phyloP scores from a whole-genome alignment of 2,329 filamentous ascomycete genomes.

The Pseudogymnoascus sp. region DNA sequence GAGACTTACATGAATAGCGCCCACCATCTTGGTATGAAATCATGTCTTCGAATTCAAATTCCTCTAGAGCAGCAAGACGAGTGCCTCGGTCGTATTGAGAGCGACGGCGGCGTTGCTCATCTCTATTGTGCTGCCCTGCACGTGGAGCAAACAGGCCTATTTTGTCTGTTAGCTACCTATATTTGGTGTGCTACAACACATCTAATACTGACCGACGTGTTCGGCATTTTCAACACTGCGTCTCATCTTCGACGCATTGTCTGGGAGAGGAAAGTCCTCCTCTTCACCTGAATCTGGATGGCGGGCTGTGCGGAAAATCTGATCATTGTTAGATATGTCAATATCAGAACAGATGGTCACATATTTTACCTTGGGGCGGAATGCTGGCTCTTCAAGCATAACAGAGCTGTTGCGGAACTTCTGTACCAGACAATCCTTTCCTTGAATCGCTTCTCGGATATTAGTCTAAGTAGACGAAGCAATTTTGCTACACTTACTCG shows the following conservation, averaged over 20 bases:
- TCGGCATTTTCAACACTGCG: slow-evolving; percentile 81
- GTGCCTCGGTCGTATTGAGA: slow-evolving; percentile 80
- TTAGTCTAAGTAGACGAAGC: slow-evolving; percentile 21
- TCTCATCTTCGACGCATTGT: slow-evolving; percentile 83
- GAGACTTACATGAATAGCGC: slow-evolving; percentile 46
- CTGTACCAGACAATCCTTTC: slow-evolving; percentile 79
- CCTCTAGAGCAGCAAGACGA: slow-evolving; percentile 56
- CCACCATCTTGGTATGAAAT: slow-evolving; percentile 29
- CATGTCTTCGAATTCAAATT: slow-evolving; percentile 42
- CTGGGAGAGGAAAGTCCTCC: slow-evolving; percentile 65
- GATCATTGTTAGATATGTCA: slow-evolving; percentile 40
- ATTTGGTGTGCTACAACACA: background rate
- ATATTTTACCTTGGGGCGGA: slow-evolving; percentile 65
- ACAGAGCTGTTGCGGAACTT: slow-evolving; percentile 97
- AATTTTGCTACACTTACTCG: slow-evolving; percentile 52
- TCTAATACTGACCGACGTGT: slow-evolving; percentile 57
- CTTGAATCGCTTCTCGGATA: slow-evolving; percentile 64
- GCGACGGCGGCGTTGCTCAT: slow-evolving; percentile 66
- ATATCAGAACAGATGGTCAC: slow-evolving; percentile 32
- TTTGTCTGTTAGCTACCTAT: slow-evolving; percentile 12
- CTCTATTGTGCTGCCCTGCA: slow-evolving; percentile 61
- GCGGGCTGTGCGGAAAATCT: slow-evolving; percentile 47
- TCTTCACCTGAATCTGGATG: slow-evolving; percentile 55
- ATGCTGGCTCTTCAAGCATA: slow-evolving; percentile 76
- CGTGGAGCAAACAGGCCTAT: slow-evolving; percentile 73